phyloP scores from a whole-genome alignment of 2,329 filamentous ascomycete species.

The Aspergillus flavus region DNA sequence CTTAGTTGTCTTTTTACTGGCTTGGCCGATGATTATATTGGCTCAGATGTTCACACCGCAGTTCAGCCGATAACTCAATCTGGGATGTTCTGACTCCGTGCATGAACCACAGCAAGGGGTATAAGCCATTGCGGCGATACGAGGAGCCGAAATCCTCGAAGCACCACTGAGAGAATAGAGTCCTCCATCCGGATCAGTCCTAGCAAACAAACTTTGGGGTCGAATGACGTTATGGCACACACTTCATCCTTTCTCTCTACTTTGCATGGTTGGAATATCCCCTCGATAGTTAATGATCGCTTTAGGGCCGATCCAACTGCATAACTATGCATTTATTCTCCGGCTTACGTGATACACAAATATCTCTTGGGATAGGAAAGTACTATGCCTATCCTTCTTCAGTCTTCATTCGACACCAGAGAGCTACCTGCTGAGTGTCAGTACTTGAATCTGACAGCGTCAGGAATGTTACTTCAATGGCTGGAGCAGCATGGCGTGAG shows the following conservation, averaged over 20 bases:
- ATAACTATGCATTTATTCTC: too few species aligned
- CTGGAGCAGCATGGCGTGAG: too few species aligned
- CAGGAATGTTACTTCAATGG: too few species aligned
- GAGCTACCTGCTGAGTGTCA: neutral
- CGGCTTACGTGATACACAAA: neutral
- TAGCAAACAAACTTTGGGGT: neutral
- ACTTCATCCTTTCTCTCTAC: neutral
- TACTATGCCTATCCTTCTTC: neutral
- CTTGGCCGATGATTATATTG: neutral
- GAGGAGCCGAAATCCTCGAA: neutral
- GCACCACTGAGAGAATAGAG: neutral
- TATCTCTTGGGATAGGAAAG: neutral
- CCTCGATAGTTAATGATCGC: neutral
- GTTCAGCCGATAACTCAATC: neutral
- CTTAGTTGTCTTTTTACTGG: neutral
- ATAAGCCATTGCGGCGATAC: neutral
- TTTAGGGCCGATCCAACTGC: too few species aligned
- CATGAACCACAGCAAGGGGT: neutral
- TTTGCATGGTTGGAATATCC: neutral
- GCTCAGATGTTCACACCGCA: neutral
- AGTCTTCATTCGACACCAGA: neutral
- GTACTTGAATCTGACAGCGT: too few species aligned
- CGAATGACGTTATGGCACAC: neutral
- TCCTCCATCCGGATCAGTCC: neutral
- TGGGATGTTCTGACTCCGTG: neutral